phyloP scores from a whole-genome alignment of 768 basidiomycete species.

The Termitomyces sp. region DNA sequence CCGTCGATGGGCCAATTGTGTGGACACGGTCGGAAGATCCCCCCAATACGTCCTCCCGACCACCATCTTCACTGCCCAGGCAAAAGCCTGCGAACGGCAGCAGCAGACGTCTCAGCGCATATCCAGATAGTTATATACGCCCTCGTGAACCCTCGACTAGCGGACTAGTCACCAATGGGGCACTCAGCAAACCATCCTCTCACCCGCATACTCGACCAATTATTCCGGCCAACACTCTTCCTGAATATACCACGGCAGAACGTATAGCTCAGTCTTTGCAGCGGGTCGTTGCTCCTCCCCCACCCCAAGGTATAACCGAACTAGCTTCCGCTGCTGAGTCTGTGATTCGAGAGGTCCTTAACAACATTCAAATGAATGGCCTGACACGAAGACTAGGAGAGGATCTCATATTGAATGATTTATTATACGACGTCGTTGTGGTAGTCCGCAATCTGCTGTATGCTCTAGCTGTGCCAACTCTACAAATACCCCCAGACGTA shows the following conservation, averaged over 20 bases:
- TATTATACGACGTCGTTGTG: conserved; percentile 58
- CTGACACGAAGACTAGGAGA: conserved; percentile 48
- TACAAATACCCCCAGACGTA: conserved; percentile 56
- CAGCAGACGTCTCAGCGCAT: conserved; percentile 53
- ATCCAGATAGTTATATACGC: conserved; percentile 74
- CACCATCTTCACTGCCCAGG: conserved; percentile 17
- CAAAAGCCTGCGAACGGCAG: conserved; percentile 27
- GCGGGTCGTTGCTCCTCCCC: conserved; percentile 49
- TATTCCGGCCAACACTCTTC: conserved; percentile 17
- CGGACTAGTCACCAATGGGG: conserved; percentile 24
- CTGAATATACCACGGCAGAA: conserved; percentile 63
- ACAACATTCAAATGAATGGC: conserved; percentile 49
- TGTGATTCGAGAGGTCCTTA: conserved; percentile 59
- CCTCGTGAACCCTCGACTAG: conserved; percentile 34
- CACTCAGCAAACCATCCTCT: conserved; percentile 4
- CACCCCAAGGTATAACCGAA: conserved; percentile 58
- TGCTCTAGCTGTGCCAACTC: conserved; percentile 53
- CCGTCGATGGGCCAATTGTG: conserved; percentile 56
- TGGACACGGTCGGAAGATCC: conserved; percentile 60
- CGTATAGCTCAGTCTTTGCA: conserved; percentile 65
- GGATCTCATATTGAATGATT: conserved; percentile 53
- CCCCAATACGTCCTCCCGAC: conserved; percentile 9
- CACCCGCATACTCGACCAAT: conserved; percentile 11
- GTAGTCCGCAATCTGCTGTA: conserved; percentile 76
- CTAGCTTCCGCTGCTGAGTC: conserved; percentile 54